Evolutionary conservation across 2,329 filamentous ascomycete genomes (phyloP).

Genomic region (Scedosporium boydii): DNA sequence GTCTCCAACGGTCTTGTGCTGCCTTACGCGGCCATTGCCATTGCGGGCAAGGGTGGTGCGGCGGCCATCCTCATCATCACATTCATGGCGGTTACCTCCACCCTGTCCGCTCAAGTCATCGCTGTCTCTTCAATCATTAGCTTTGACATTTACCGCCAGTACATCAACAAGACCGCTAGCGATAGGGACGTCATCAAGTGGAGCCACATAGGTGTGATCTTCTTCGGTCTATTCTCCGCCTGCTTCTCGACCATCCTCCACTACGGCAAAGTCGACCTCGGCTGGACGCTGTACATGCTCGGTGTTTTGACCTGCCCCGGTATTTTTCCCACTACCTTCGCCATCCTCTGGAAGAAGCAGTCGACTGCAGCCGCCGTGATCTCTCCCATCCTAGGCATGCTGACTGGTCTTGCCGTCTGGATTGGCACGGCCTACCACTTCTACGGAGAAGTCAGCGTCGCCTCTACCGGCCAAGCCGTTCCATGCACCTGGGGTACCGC

Average conservation of each 20-base stretch:
- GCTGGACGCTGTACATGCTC: slow-evolving; percentile 46
- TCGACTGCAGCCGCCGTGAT: slow-evolving; percentile 38
- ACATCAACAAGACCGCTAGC: slow-evolving; percentile 33
- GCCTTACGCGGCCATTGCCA: slow-evolving; percentile 58
- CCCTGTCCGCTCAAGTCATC: slow-evolving; percentile 41
- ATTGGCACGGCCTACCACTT: slow-evolving; percentile 35
- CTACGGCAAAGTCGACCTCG: slow-evolving; percentile 43
- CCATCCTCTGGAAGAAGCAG: slow-evolving; percentile 41
- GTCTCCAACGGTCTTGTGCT: slow-evolving; percentile 60
- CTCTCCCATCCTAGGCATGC: slow-evolving; percentile 38
- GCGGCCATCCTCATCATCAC: slow-evolving; percentile 58
- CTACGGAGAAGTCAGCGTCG: slow-evolving; percentile 36
- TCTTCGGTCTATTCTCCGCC: slow-evolving; percentile 40
- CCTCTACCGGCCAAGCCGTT: slow-evolving; percentile 35
- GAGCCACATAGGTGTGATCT: slow-evolving; percentile 42
- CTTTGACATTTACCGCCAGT: slow-evolving; percentile 43
- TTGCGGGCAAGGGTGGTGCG: slow-evolving; percentile 62
- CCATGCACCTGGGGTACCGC: slow-evolving; percentile 45
- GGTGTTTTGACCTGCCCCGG: slow-evolving; percentile 43
- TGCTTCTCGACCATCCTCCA: slow-evolving; percentile 42
- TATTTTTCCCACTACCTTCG: slow-evolving; percentile 43
- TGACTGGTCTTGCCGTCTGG: slow-evolving; percentile 42
- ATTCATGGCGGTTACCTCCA: slow-evolving; percentile 68
- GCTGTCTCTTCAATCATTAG: slow-evolving; percentile 43
- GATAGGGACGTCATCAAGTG: slow-evolving; percentile 40